Base-by-base conservation (phyloP, 176 grass and related monocot species). In the Aegilops tauschii region DNA sequence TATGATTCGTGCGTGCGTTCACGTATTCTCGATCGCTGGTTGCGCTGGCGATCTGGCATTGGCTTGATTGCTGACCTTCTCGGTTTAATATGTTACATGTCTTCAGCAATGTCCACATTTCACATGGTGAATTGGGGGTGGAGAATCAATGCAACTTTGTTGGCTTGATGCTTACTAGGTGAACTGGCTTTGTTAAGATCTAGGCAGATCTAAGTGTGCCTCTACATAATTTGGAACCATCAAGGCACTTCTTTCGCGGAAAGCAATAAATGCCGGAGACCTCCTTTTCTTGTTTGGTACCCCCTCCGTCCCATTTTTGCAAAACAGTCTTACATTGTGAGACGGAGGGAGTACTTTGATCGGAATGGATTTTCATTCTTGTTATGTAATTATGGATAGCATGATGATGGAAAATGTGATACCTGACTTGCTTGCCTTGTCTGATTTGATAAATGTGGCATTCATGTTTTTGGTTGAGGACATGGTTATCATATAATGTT, bases 401-500 rank as follows among this genome's bases (percentile, higher is more conserved):
- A 7, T 66, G 25, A 66, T 31, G 28, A 29, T 29, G 63, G 65
- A 67, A 34, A 67, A 14, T 67, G 13, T 1, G 65, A 32, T 34
- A 34, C 65, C 63, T 65, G 28, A 52, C 73, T 77, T 76, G 27
- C 73, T 50, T 75, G 36, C 37, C 25, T 49, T 31, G 27, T 12
- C 31, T 3, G 25, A 18, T 76, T 50, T 18, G 1, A 76, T 30
- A 76, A 50, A 50, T 77, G 9, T 30, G 73, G 29, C 56, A 34
- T 31, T 56, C 69, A 25, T 72, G 74, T 32, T 76, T 54, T 56
- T 56, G 47, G 23, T 34, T 77, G 28, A 11, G 74, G 47, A 77
- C 47, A 56, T 54, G 28, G 47, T 34, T 76, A 31, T 32, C 27
- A 77, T 77, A 56, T 77, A 77, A 56, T 77, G 74, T 77, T 56